Percentiles rank a stretch among this genome's conserved stretches.
Conservation (phyloP, 106 monocot genomes). For the Iris macrosiphon region DNA sequence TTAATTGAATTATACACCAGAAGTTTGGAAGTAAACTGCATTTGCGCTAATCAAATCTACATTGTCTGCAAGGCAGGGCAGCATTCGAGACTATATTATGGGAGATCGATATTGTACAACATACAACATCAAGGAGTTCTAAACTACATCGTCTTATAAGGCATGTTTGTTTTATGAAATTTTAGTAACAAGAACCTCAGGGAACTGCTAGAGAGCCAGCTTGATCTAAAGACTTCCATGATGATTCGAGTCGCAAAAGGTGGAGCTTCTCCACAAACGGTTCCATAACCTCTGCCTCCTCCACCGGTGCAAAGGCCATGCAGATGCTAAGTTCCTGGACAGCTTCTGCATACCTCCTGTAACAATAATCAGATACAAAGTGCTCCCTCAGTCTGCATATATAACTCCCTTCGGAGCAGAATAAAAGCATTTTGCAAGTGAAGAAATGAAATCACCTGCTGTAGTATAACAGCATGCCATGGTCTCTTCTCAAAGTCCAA, state of each 20-base stretch:
- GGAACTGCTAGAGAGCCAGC: slow-evolving; percentile 28
- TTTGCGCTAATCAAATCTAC: neutral
- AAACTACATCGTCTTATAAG: neutral
- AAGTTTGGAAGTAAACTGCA: neutral
- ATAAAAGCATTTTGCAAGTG: neutral
- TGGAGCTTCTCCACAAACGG: slow-evolving; percentile 64
- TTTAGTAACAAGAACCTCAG: slow-evolving; percentile 33
- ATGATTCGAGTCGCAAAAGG: slow-evolving; percentile 44
- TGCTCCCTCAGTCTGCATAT: too few relatives aligned
- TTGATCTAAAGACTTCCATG: slow-evolving; percentile 47
- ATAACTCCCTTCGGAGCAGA: neutral
- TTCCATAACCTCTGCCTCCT: slow-evolving; percentile 54
- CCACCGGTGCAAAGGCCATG: slow-evolving; percentile 70
- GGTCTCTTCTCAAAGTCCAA: slow-evolving; percentile 65
- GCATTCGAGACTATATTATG: too few relatives aligned
- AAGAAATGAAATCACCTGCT: slow-evolving; percentile 23
- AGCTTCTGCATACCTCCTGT: slow-evolving; percentile 65
- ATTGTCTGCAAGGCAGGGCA: neutral
- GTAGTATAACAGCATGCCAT: slow-evolving; percentile 68
- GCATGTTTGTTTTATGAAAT: too few relatives aligned
- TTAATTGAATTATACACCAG: neutral
- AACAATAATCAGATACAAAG: neutral
- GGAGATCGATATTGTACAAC: too few relatives aligned
- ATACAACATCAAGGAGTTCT: neutral
- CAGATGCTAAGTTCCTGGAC: slow-evolving; percentile 68